Percentiles rank a stretch among this genome's conserved stretches.
These are phyloP conservation scores for Aspergillus kassunensis DNA, from an alignment of 495 filamentous ascomycete genomes.

Conservation along the genomic window DNA sequence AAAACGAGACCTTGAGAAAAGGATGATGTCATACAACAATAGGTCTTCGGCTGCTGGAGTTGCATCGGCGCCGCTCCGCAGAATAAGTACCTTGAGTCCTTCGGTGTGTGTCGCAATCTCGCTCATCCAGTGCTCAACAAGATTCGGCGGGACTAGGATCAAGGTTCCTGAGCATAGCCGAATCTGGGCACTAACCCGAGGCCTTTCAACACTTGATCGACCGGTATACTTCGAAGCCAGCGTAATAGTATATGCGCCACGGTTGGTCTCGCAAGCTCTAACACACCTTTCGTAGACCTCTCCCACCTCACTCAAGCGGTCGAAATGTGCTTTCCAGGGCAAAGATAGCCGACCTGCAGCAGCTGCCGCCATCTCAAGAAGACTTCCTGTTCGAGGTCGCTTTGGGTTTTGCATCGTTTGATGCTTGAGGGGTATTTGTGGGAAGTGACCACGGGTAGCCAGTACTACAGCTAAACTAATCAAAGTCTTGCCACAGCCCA, in stretches of 20 bases:
- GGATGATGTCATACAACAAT: conserved; percentile 67
- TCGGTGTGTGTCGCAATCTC: conserved; percentile 66
- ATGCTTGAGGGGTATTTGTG: conserved; percentile 61
- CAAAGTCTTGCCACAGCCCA: conserved; percentile 81
- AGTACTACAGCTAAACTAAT: conserved; percentile 81
- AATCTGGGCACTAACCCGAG: conserved; percentile 44
- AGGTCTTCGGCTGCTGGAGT: conserved; percentile 60
- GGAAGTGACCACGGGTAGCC: conserved; percentile 68
- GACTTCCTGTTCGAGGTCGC: conserved; percentile 44
- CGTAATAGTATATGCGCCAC: conserved; percentile 52
- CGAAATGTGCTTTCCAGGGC: conserved; percentile 65
- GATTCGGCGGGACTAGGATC: conserved; percentile 50
- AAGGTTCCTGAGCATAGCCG: conserved; percentile 62
- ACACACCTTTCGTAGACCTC: conserved; percentile 46
- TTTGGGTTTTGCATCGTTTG: conserved; percentile 39
- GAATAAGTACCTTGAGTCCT: conserved; percentile 59
- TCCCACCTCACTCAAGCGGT: conserved; percentile 30
- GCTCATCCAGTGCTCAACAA: conserved; percentile 53
- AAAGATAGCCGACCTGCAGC: conserved; percentile 58
- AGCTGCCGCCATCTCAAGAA: conserved; percentile 71
- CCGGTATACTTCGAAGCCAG: conserved; percentile 41
- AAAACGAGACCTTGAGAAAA: conserved; percentile 73
- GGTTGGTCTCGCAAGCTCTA: conserved; percentile 49
- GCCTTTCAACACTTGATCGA: conserved; percentile 39
- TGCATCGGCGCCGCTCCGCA: conserved; percentile 46